Percentiles rank a stretch among this genome's conserved stretches.
Evolutionary conservation across 257 asterid species (phyloP).

Genomic region (Euphrasia confusa): DNA sequence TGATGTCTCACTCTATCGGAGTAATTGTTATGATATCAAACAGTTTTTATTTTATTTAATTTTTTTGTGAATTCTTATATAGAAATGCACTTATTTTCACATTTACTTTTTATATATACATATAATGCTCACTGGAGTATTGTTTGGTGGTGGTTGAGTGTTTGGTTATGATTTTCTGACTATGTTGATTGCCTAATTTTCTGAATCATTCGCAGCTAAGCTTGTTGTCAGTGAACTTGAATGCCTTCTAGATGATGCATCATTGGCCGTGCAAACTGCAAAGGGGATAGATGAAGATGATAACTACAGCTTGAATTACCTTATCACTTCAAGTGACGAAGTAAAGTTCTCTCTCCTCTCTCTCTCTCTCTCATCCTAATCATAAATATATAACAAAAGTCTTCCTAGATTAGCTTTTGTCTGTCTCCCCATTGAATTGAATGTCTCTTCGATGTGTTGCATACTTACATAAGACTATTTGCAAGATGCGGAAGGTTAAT

Average conservation of each 20-base stretch:
- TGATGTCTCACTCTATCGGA: not conserved
- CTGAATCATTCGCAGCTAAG: constrained; percentile 42
- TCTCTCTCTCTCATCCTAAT: not conserved
- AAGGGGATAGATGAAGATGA: constrained; percentile 35
- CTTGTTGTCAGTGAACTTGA: constrained; percentile 47
- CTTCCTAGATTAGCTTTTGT: not conserved
- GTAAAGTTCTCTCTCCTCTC: constrained; percentile 28
- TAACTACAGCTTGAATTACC: constrained; percentile 24
- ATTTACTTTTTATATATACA: not conserved
- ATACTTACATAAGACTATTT: not conserved
- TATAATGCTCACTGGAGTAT: not conserved
- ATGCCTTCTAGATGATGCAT: constrained; percentile 48
- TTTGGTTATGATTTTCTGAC: not conserved
- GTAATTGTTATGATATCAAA: constrained; percentile 1
- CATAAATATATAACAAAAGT: not conserved
- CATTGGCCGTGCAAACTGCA: constrained; percentile 32
- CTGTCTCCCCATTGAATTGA: not conserved
- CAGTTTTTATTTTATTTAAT: no score
- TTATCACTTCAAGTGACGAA: constrained; percentile 23
- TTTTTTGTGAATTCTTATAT: no score
- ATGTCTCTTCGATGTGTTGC: not conserved
- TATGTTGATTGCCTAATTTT: constrained; percentile 12
- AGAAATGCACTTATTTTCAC: not conserved
- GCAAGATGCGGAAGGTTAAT: not conserved
- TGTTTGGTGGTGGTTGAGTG: not conserved